Base-by-base conservation (phyloP, 441 rosid genomes). In the Biscutella auriculata region DNA sequence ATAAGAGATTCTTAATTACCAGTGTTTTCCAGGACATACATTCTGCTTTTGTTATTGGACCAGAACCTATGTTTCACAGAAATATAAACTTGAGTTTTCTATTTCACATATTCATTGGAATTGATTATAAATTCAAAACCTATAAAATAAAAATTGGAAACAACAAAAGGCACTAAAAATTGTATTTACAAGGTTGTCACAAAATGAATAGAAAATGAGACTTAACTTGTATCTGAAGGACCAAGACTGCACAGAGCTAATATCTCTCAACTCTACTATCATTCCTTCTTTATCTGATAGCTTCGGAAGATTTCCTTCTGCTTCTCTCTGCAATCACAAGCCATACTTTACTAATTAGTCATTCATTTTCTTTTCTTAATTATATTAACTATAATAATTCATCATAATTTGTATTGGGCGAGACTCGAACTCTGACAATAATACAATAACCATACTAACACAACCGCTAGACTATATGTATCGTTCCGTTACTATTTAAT, bases 1-100 rank as follows among this genome's bases (percentile, higher is more conserved):
- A 26, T 21, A 26, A 12, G 27, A 45, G 37, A 5, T 53, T 23
- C 16, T 42, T 35, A 50, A 51, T 27, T 54, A 85, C 97, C 88
- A 66, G 96, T 75, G 63, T 82, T 78, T 60, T 88, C 90, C 9
- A 88, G 79, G 61, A 91, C 79, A 66, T 88, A 91, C 96, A 88
- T 91, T 46, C 97, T 78, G 65, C 96, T 88, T 32, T 77, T 82
- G 65, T 82, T 85, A 53, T 82, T 91, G 25, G 66, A 43, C 97
- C 97, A 91, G 61, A 57, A 91, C 80, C 96, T 90, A 70, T 19
- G 53, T 52, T 37, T 34, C 53, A 15, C 29, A 69, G 5, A 9
- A 56, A 50, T 12, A 8, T 19, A 55, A 55, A 44, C 9, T 25
- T 36, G 13, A 51, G 41, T 66, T 10, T n/a, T 52, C 10, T 17